Conservation (phyloP, 768 basidiomycete genomes). For the Mycena rosella region DNA sequence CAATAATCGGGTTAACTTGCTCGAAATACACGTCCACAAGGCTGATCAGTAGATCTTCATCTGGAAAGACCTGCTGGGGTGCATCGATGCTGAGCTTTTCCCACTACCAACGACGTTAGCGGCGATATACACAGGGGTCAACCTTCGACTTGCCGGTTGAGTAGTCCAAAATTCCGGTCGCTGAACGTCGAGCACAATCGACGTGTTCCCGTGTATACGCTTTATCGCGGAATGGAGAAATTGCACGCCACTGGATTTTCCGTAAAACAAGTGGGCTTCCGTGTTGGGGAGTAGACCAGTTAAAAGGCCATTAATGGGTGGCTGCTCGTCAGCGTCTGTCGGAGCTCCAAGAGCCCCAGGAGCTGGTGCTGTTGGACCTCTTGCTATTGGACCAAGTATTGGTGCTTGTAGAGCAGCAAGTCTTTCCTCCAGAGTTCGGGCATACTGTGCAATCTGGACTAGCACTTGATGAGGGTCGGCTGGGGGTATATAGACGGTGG, state of each 20-base stretch:
- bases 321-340: background rate
- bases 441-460: slow-evolving; percentile 27
- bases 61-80: slow-evolving; percentile 55
- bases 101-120: slow-evolving; percentile 47
- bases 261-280: slow-evolving; percentile 2
- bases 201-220: slow-evolving; percentile 4
- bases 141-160: slow-evolving; percentile 12
- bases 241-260: slow-evolving; percentile 19
- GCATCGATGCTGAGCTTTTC: slow-evolving; percentile 44
- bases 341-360: background rate
- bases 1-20: slow-evolving; percentile 61
- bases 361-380: background rate
- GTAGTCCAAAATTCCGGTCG: slow-evolving; percentile 38
- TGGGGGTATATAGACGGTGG: slow-evolving; percentile 21
- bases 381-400: background rate
- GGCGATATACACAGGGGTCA: background rate
- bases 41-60: slow-evolving; percentile 57
- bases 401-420: slow-evolving; percentile 11
- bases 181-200: slow-evolving; percentile 5
- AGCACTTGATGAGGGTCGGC: slow-evolving; percentile 24
- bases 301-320: slow-evolving; percentile 21
- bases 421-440: background rate
- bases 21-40: slow-evolving; percentile 74
- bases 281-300: background rate
- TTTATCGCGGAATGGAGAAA: slow-evolving; percentile 13